phyloP scores from a whole-genome alignment of 2,329 filamentous ascomycete species.

The Drechslerella stenobrocha region DNA sequence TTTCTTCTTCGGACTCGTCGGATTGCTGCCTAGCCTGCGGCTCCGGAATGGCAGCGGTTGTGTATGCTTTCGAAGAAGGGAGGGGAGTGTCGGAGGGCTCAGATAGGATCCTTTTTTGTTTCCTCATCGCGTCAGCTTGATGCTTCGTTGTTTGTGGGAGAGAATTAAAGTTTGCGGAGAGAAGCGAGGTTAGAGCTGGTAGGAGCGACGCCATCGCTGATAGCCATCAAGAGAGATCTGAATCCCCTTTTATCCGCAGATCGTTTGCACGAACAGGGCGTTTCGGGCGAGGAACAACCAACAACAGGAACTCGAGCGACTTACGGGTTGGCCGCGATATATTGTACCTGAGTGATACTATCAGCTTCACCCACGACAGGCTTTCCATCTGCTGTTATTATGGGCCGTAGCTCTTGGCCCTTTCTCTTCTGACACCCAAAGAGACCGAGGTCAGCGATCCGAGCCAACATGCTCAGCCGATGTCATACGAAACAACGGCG shows the following conservation, averaged over 20 bases:
- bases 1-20: constrained; percentile 77
- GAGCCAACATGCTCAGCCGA: constrained; percentile 6
- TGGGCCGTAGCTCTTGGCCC: constrained; percentile 45
- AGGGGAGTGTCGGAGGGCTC: constrained; percentile 59
- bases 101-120: constrained; percentile 42
- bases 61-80: constrained; percentile 59
- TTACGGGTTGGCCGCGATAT: constrained; percentile 47
- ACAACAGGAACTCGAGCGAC: constrained; percentile 20
- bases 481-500: constrained; percentile 9
- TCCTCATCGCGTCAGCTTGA: constrained; percentile 35
- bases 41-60: constrained; percentile 57
- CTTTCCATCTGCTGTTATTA: constrained; percentile 47
- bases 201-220: constrained; percentile 14
- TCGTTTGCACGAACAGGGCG: constrained; percentile 5
- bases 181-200: constrained; percentile 25
- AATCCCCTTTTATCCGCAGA: constrained; percentile 19
- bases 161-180: constrained; percentile 20
- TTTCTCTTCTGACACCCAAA: constrained; percentile 41
- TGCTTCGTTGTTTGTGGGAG: constrained; percentile 4
- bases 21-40: constrained; percentile 67
- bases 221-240: not conserved
- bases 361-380: constrained; percentile 46
- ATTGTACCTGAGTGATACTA: constrained; percentile 45
- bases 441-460: constrained; percentile 34
- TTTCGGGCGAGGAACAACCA: constrained; percentile 13